Conservation (phyloP, 78 protist species). For the Guillardia theta region DNA sequence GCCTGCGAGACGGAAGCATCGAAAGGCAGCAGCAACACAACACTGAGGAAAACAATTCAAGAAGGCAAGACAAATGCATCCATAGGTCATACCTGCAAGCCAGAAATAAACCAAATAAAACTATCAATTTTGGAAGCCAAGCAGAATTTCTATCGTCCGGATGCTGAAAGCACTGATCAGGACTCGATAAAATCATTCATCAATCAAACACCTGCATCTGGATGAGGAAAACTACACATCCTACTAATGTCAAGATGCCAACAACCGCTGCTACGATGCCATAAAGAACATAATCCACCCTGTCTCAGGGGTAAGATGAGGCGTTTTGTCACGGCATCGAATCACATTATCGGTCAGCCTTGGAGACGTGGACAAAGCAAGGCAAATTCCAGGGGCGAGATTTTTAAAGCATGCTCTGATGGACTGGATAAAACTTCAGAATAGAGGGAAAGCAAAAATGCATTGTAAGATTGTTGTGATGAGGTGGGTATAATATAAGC, state of each 20-base stretch:
- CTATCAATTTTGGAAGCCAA: not conserved
- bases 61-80: too few species aligned
- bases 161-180: not conserved
- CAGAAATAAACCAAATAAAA: not conserved
- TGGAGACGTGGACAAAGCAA: too few species aligned
- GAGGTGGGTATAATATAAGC: too few species aligned
- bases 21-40: not conserved
- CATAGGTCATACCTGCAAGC: not conserved
- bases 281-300: not conserved
- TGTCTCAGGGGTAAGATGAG: too few species aligned
- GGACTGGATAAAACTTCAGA: too few species aligned
- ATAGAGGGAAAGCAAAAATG: too few species aligned
- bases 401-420: too few species aligned
- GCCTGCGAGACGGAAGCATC: not conserved
- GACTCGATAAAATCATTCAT: not conserved
- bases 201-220: not conserved
- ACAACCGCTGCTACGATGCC: not conserved
- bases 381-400: too few species aligned
- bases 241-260: not conserved
- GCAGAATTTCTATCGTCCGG: constrained; percentile 10
- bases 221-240: constrained; percentile 1
- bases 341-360: too few species aligned
- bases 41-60: not conserved
- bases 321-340: too few species aligned
- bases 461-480: too few species aligned